These are phyloP conservation scores for Cladosporium cucumerinum DNA, from an alignment of 2,329 filamentous ascomycete species.

Conservation along the genomic window DNA sequence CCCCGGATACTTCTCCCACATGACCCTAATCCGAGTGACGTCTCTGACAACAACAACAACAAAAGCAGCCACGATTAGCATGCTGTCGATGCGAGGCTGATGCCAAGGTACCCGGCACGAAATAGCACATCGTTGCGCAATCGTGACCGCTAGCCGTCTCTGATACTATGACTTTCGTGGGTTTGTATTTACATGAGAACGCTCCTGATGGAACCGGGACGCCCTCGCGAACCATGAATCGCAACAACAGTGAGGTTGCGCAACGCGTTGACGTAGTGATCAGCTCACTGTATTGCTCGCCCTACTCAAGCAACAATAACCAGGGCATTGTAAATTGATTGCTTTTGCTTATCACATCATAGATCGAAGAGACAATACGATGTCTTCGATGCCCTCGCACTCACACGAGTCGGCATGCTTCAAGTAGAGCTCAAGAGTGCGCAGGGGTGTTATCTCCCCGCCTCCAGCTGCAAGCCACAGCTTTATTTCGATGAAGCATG, in stretches of 20 bases:
- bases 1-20: conserved; percentile 1
- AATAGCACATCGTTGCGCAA: background rate
- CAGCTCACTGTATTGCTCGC: background rate
- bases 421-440: background rate
- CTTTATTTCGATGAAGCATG: background rate
- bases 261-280: background rate
- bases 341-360: background rate
- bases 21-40: background rate
- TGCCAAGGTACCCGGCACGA: background rate
- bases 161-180: background rate
- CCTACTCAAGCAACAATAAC: background rate
- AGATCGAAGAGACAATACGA: background rate
- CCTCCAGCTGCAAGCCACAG: background rate
- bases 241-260: background rate
- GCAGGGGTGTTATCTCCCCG: background rate
- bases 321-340: background rate
- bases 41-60: background rate
- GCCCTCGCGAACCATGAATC: background rate
- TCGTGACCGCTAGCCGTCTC: background rate
- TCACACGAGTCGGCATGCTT: background rate
- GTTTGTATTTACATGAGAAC: background rate
- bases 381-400: background rate
- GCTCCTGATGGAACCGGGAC: background rate
- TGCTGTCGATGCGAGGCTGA: background rate
- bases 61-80: background rate